Evolutionary conservation across 2,329 filamentous ascomycete genomes (phyloP), one percentile per base, ranked within the genome.

Genomic region (Xenoacremonium recifei): DNA sequence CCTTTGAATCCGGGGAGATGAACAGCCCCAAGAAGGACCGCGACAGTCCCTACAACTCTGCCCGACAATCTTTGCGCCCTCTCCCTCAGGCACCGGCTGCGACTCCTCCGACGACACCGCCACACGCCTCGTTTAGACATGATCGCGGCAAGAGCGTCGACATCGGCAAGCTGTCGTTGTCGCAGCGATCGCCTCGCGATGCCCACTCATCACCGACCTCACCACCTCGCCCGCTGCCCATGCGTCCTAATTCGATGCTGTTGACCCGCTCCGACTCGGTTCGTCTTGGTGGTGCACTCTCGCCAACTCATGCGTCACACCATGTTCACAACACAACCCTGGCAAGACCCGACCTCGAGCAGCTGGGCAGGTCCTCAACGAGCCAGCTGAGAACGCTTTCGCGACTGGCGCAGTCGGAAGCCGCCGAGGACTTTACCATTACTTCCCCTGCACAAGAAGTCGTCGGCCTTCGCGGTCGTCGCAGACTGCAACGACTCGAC

Each of bases 341-440:
- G 13, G 77, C 74, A 6, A 74, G 79, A 0, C 84, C 88, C 3
- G 90, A 96, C 50, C 74, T 97, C 10, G 80, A 90, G 62, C 84
- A 81, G 23, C 75, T 99, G 15, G 86, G 92, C 44, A 88, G 88
- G 55, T 97, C 93, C 1, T 87, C 92, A 0, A 97, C 93, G 2
- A 85, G 86, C 44, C 89, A 99, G 64, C 77, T 99, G 17, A 84
- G 91, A 32, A 91, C 89, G 1, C 73, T 97, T 27, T 96, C 92
- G 6, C 86, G 84, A 55, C 79, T 95, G 51, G 88, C 89, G 2
- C 80, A 92, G 56, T 82, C 82, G 34, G 84, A 80, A 3, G 81
- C 84, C 9, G 79, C 82, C 1, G 87, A 92, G 23, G 89, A 95
- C 31, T 91, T 97, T 54, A 78, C 82, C 33, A 85, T 96, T 42